Percentiles rank a stretch among this genome's conserved stretches.
Conservation (phyloP, 2,329 filamentous ascomycete genomes). For the Alternaria panax region DNA sequence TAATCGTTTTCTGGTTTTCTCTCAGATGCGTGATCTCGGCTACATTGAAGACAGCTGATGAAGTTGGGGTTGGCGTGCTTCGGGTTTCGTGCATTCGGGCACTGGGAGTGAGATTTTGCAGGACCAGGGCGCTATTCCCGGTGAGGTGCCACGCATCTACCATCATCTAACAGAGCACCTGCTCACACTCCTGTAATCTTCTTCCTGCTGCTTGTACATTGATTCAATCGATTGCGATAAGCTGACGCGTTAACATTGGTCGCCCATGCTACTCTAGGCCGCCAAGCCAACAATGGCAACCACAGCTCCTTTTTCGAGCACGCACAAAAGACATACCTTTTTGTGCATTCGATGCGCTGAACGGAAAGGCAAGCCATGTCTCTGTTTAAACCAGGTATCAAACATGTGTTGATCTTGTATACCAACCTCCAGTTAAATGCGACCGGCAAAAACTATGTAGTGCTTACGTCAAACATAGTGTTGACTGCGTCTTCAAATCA, state of each 20-base stretch:
- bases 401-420: neutral
- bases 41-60: neutral
- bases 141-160: neutral
- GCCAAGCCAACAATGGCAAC: neutral
- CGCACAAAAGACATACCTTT: slow-evolving; percentile 1
- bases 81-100: neutral
- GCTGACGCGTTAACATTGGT: neutral
- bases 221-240: neutral
- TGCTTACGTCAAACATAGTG: slow-evolving; percentile 26
- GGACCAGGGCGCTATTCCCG: neutral
- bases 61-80: neutral
- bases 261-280: neutral
- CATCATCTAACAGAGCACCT: neutral
- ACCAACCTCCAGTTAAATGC: slow-evolving; percentile 17
- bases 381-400: neutral
- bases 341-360: slow-evolving; percentile 31
- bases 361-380: slow-evolving; percentile 25
- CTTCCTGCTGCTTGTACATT: neutral
- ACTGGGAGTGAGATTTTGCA: neutral
- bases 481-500: slow-evolving; percentile 27
- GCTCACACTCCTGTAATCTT: neutral
- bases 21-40: neutral
- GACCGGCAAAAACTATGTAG: slow-evolving; percentile 32
- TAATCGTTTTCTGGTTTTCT: neutral
- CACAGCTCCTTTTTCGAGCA: neutral